Percentiles rank a stretch among this genome's conserved stretches.
Conservation (phyloP, 192 early-diverging fungal species). For the Backusella mclennaniae region DNA sequence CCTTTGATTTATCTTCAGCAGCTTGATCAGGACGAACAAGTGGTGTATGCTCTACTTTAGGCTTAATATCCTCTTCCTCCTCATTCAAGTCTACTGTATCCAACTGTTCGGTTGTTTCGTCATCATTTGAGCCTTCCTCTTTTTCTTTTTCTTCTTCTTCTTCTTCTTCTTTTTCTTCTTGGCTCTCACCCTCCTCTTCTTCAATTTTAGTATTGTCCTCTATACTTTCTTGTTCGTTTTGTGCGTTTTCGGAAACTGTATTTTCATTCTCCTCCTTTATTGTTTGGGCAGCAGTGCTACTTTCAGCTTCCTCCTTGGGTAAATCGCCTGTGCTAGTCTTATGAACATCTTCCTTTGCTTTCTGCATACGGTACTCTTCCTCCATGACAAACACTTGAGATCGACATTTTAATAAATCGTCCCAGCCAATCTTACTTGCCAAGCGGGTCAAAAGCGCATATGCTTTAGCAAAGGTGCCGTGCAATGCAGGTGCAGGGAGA, state of each 20-base stretch:
- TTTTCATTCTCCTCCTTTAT: conserved; percentile 25
- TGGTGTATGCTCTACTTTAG: conserved; percentile 27
- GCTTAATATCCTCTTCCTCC: neutral
- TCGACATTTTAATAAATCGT: conserved; percentile 84
- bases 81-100: conserved; percentile 45
- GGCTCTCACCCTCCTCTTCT: conserved; percentile 32
- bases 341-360: conserved; percentile 71
- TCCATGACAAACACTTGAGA: conserved; percentile 98
- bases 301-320: conserved; percentile 36
- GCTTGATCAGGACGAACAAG: conserved; percentile 42
- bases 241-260: neutral
- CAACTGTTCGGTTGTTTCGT: conserved; percentile 34
- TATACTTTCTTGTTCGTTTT: conserved; percentile 18
- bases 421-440: conserved; percentile 90
- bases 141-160: conserved; percentile 15
- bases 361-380: conserved; percentile 86
- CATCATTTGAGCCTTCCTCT: conserved; percentile 24
- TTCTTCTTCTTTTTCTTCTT: conserved; percentile 25
- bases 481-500: conserved; percentile 84
- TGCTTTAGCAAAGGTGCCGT: conserved; percentile 91
- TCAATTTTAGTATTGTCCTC: conserved; percentile 23
- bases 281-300: neutral
- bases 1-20: conserved; percentile 49
- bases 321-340: conserved; percentile 35
- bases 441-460: conserved; percentile 83